Conservation (phyloP, 306 rosid species). For the Vicia villosa region DNA sequence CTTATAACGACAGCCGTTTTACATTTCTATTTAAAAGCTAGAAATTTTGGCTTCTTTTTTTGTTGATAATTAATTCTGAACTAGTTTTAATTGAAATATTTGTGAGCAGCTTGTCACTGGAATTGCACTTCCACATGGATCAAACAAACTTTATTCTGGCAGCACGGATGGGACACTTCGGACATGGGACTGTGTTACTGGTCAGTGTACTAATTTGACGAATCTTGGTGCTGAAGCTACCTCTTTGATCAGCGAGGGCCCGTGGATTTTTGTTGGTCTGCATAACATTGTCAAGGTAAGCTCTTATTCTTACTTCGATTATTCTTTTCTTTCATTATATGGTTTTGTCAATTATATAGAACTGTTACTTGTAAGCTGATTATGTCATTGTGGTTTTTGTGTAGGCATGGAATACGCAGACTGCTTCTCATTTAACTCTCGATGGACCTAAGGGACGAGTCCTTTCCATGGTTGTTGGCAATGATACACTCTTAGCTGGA, state of each 20-base stretch:
- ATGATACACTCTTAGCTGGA: conserved; percentile 46
- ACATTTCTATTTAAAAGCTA: neutral
- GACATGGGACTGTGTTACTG: conserved; percentile 56
- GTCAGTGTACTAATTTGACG: conserved; percentile 35
- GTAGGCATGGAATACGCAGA: conserved; percentile 55
- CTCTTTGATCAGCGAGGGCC: conserved; percentile 47
- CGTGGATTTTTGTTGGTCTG: conserved; percentile 55
- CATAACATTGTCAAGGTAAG: conserved; percentile 49
- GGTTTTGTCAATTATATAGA: neutral
- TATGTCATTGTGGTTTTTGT: conserved; percentile 6
- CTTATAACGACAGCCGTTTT: neutral
- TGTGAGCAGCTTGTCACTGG: conserved; percentile 45
- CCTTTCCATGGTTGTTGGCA: conserved; percentile 41
- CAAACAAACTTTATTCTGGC: conserved; percentile 49
- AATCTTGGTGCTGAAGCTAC: conserved; percentile 43
- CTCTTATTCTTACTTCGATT: neutral
- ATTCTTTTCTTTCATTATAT: neutral
- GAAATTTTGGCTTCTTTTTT: neutral
- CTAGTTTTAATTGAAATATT: neutral
- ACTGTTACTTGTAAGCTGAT: conserved; percentile 12
- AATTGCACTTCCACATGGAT: conserved; percentile 45
- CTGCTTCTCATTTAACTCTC: conserved; percentile 34
- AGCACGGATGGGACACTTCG: conserved; percentile 47
- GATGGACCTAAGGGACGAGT: conserved; percentile 49
- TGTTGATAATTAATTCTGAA: neutral